Base-by-base conservation (phyloP, 805 yeast genomes). In the Teunomyces tritomae region DNA sequence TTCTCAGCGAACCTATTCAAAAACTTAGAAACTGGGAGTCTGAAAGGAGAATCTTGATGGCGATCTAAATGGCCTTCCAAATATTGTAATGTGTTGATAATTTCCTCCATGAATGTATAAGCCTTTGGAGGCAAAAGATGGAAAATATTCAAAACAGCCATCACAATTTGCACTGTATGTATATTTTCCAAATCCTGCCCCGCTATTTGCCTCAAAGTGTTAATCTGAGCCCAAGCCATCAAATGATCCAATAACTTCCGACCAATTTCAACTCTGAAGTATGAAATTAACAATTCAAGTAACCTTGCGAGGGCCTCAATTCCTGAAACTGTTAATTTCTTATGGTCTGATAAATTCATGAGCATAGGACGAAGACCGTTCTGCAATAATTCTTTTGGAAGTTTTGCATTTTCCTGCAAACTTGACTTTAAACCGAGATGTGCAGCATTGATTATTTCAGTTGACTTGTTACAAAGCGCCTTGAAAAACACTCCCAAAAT, bases 211-310 rank as follows among this genome's bases (percentile, higher is more conserved):
- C 89, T 83, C 34, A 95, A 65, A 0, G 87, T 80, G 27, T 80
- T 79, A 2, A 94, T 89, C 57, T 88, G 91, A 0, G 97, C 96
- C 96, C 97, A 91, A 0, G 97, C 96, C 79, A 85, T 86, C 54
- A 94, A 73, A 66, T 94, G 99, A 61, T 94, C 98, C 28, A 95
- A 76, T 44, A 94, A 70, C 58, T 94, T 94, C 43, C 90, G 79
- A 28, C 99, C 99, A 55, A 94, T 92, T 64, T 94, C 99, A 14
- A 95, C 97, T 63, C 95, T 87, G 75, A 94, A 94, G 59, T 94
- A 92, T 3, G 95, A 89, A 30, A 92, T 90, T 54, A 94, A 72
- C 17, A 95, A 72, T 59, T 92, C 97, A 36, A 94, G 73, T 28
- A 94, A 73, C 39, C 95, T 74, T 0, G 97, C 95, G 17, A 94